Evolutionary conservation across 345 rosid species (phyloP).

Genomic region (Murraya koenigii): DNA sequence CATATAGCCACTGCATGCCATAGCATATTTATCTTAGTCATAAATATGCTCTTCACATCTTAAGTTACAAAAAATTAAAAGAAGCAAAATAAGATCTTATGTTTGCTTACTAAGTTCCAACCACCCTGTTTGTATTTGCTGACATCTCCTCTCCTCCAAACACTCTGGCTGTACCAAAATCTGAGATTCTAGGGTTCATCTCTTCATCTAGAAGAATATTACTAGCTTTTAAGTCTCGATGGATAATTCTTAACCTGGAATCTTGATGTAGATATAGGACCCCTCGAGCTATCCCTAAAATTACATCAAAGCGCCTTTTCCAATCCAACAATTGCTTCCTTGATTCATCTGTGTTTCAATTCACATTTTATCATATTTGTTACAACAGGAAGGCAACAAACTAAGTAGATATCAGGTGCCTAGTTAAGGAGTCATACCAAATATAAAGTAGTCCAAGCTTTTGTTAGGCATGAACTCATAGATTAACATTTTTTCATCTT

Average conservation of each 20-base stretch:
- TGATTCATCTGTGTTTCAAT: background rate
- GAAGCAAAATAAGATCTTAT: background rate
- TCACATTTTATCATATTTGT: background rate
- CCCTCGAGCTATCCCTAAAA: slow-evolving; percentile 36
- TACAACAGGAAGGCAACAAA: background rate
- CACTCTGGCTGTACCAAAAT: slow-evolving; percentile 38
- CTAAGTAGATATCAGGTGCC: background rate
- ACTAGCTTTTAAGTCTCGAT: slow-evolving; percentile 36
- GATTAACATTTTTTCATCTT: slow-evolving; percentile 27
- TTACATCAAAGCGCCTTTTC: slow-evolving; percentile 25
- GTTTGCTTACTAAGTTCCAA: background rate
- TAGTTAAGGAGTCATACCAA: slow-evolving; percentile 9
- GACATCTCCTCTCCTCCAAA: slow-evolving; percentile 18
- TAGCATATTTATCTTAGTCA: background rate
- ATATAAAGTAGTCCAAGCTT: slow-evolving; percentile 36
- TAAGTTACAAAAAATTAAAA: background rate
- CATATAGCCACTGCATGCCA: background rate
- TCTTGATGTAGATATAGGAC: slow-evolving; percentile 37
- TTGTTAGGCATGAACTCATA: slow-evolving; percentile 37
- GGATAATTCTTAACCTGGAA: slow-evolving; percentile 35
- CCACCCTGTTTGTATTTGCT: background rate
- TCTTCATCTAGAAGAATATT: slow-evolving; percentile 32
- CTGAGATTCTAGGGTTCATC: slow-evolving; percentile 41
- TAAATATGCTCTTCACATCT: background rate
- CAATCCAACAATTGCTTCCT: slow-evolving; percentile 21